A percentile compares a stretch with the other conserved stretches of the same genome.
Conservation (phyloP, 176 grass and related monocot species). For the Oryza coarctata region DNA sequence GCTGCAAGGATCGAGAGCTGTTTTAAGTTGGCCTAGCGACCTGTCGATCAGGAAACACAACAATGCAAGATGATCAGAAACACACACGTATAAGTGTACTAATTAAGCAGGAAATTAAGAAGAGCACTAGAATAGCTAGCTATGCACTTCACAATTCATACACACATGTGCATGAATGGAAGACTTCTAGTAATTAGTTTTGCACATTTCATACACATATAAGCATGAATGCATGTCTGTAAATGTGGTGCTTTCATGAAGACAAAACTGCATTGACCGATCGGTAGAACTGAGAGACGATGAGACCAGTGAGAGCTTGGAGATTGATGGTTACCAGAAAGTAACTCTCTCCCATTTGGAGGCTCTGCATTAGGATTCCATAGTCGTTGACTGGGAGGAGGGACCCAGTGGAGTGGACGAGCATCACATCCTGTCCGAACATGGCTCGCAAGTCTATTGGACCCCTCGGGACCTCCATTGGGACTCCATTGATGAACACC, state of each 20-base stretch:
- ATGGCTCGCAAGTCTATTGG: constrained; percentile 77
- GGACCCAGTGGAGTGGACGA: constrained; percentile 67
- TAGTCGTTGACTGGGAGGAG: constrained; percentile 84
- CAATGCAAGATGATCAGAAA: constrained; percentile 25
- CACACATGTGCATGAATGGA: not conserved
- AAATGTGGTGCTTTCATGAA: not conserved
- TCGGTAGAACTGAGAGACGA: not conserved
- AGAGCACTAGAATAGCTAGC: not conserved
- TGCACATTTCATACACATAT: not conserved
- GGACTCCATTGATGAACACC: constrained; percentile 91
- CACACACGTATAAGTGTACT: not conserved
- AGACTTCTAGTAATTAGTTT: not conserved
- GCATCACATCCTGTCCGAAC: constrained; percentile 86
- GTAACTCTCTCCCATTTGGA: constrained; percentile 95
- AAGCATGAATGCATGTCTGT: not conserved
- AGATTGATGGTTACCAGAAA: constrained; percentile 71
- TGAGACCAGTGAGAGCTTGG: not conserved
- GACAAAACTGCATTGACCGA: not conserved
- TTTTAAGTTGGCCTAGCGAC: constrained; percentile 48
- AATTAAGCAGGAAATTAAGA: not conserved
- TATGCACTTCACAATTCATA: not conserved
- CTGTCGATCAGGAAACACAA: constrained; percentile 27
- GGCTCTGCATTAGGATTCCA: constrained; percentile 77
- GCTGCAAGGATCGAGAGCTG: not conserved
- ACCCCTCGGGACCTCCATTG: constrained; percentile 78